Base-by-base conservation (phyloP, 371 early-diverging fungal genomes). In the Apophysomyces ossiformis region DNA sequence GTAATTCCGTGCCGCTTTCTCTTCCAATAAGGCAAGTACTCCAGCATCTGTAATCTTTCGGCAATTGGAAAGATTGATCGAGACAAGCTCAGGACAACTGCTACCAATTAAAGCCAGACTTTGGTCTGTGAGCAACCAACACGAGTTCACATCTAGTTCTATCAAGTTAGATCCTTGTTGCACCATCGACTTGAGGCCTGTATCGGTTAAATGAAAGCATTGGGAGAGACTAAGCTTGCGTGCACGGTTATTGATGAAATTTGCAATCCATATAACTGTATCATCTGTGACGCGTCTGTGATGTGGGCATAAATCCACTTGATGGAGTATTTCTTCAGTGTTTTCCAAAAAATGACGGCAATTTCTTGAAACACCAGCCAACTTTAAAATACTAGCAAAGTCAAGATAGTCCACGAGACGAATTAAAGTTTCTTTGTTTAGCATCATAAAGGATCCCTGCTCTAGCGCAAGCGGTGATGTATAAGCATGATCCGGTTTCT, bases 111-210 rank as follows among this genome's bases (percentile, higher is more conserved):
- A 21, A 0, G 71, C 57, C 32, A 93, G 71, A 4, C 91, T 89
- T 43, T 78, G 77, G 67, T 94, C 91, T 0, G 90, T 89, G n/a
- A 94, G 69, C 7, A 83, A 78, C 93, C 93, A 94, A 70, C 95
- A 94, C 39, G 87, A 90, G 66, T 85, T 83, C 35, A 94, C 73
- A 72, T 88, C 85, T 32, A 94, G 75, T 1, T 68, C 60, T 37
- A 74, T 67, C 4, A 94, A 65, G 4, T 75, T 66, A 1, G 81
- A 69, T 38, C 75, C 58, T 3, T 73, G 62, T n/a, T 74, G 60
- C 0, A 75, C 72, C 15, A 89, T 44, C 8, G 59, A 41, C 12
- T 68, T 61, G 18, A 89, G 65, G 0, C 85, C 86, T 7, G 69
- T 66, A 65, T 87, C 85, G 1, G 87, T 86, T 7, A 89, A 61